Evolutionary conservation across 2,329 filamentous ascomycete species (phyloP).

Genomic region (Geosmithia flava): DNA sequence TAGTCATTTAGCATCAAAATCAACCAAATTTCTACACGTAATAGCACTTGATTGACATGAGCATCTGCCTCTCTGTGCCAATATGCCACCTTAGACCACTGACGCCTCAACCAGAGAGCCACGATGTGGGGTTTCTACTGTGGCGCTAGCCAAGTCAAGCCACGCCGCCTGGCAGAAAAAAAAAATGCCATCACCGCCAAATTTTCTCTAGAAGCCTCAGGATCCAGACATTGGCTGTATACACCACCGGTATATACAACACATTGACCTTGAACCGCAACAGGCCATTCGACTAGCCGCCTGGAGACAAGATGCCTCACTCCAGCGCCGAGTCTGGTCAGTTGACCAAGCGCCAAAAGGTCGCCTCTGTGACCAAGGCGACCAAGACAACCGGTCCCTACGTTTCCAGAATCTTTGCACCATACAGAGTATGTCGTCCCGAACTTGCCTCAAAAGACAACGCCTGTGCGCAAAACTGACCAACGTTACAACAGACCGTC

Average conservation of each 20-base stretch:
- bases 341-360: slow-evolving; percentile 66
- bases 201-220: slow-evolving; percentile 3
- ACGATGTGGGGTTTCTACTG: neutral
- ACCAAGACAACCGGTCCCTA: slow-evolving; percentile 22
- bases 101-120: too few relatives aligned
- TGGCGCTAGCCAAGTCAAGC: neutral
- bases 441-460: neutral
- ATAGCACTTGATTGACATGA: too few relatives aligned
- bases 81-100: too few relatives aligned
- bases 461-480: neutral
- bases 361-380: slow-evolving; percentile 26
- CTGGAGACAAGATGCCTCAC: slow-evolving; percentile 33
- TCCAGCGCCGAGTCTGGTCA: slow-evolving; percentile 46
- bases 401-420: slow-evolving; percentile 78
- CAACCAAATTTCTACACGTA: too few relatives aligned
- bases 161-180: slow-evolving; percentile 3
- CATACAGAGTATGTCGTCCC: slow-evolving; percentile 61
- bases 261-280: neutral
- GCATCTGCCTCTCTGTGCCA: too few relatives aligned
- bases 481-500: slow-evolving; percentile 51
- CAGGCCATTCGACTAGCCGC: neutral
- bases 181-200: slow-evolving; percentile 5
- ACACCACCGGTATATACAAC: neutral
- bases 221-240: neutral
- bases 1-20: too few relatives aligned